A percentile compares a stretch with the other conserved stretches of the same genome.
These are phyloP conservation scores for Basidioascus undulatus DNA, from an alignment of 768 basidiomycete species.

Conservation along the genomic window DNA sequence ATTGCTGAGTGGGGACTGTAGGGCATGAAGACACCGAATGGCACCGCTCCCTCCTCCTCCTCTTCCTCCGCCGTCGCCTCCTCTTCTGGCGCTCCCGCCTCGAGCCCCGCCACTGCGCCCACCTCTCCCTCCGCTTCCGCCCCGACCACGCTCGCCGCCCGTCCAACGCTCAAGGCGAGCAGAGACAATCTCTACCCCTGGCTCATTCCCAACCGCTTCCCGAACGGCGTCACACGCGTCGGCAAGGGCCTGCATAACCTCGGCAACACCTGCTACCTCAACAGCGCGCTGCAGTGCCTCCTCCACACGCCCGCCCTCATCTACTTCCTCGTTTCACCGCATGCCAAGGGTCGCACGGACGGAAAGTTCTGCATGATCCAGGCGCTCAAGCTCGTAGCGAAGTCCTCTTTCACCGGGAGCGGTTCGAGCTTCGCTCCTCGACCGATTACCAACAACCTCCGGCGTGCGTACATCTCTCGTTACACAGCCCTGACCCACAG, in stretches of 20 bases:
- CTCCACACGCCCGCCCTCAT: conserved; percentile 77
- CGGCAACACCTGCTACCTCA: conserved; percentile 90
- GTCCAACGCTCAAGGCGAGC: too few relatives aligned
- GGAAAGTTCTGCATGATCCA: conserved; percentile 55
- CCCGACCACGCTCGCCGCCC: too few relatives aligned
- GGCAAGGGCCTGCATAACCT: conserved; percentile 13
- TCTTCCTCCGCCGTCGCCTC: too few relatives aligned
- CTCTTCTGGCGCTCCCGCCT: too few relatives aligned
- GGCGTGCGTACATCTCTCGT: conserved; percentile 26
- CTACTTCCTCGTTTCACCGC: conserved; percentile 23
- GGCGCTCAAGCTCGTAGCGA: conserved; percentile 33
- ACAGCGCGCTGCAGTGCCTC: conserved; percentile 79
- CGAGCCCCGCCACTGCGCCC: too few relatives aligned
- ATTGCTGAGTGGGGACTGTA: too few relatives aligned
- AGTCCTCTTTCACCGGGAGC: conserved; percentile 26
- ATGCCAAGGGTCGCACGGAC: background rate
- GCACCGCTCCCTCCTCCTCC: too few relatives aligned
- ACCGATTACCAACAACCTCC: conserved; percentile 39
- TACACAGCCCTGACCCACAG: background rate
- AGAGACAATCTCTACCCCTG: too few relatives aligned
- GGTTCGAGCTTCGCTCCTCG: conserved; percentile 31
- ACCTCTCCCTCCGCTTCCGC: too few relatives aligned
- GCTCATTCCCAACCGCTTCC: too few relatives aligned
- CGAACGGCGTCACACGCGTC: too few relatives aligned
- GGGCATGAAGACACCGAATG: too few relatives aligned